Base-by-base conservation (phyloP, 192 early-diverging fungal genomes). In the Globomyces pollinis-pini region DNA sequence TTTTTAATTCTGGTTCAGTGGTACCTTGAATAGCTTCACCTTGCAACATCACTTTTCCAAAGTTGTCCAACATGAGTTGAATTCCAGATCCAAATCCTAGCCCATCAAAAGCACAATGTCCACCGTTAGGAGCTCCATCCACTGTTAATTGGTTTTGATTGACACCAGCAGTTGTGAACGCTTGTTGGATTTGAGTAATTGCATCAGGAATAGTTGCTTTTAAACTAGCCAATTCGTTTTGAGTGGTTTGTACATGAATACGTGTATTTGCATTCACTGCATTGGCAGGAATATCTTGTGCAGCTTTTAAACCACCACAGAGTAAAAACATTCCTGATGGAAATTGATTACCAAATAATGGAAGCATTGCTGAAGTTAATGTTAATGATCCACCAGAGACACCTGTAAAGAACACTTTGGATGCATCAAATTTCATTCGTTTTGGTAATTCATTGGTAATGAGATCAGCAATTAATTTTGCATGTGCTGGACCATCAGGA, bases 21-120 rank as follows among this genome's bases (percentile, higher is more conserved):
- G 29, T 20, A 11, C 47, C 47, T 1, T 18, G 15, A 11, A 50
- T 26, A 29, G 15, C 47, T 26, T 50, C 23, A 0, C 20, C 35
- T 9, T 55, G 8, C 12, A 55, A 55, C 53, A 55, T 55, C 15
- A 68, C 60, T 16, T 2, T 29, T 1, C 39, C 55, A 59, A 58
- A 65, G 34, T 65, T 45, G 42, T 53, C 44, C 5, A 68, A 60
- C 62, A 68, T 57, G 16, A 52, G 3, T 32, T 65, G 64, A 11
- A 68, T 47, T 7, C 66, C 66, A 50, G 52, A 57, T 8, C 38
- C 31, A 38, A 68, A 68, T 0, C 3, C 54, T 38, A 59, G 30
- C 32, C 66, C 66, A 55, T 68, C 66, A 38, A 68, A 65, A 1
- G 34, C 61, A 38, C 66, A 68, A 33, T 68, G 66, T 1, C 54